Evolutionary conservation across 805 yeast genomes (phyloP), one percentile per base, ranked within the genome.

Genomic region (Cyberlindnera japonica): DNA sequence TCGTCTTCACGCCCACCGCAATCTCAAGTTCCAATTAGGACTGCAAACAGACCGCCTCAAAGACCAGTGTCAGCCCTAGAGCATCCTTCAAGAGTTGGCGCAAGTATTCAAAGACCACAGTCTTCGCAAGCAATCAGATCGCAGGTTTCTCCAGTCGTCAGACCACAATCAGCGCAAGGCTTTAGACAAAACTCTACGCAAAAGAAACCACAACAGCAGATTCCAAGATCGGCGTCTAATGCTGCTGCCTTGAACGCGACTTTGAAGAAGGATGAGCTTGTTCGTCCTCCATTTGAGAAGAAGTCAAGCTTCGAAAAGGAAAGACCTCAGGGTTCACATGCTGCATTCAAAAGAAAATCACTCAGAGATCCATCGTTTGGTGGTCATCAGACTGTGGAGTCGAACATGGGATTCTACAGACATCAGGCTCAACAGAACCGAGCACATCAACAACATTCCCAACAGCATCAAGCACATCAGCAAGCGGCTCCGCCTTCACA

Each of bases 301-400:
- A 41, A 50, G 37, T 80, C 88, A 0, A 79, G 87, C 27, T 81
- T 75, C 54, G 79, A 75, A 48, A 79, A 74, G 51, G 67, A 50
- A 36, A 53, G 68, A 50, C 48, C 59, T 13, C 49, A 49, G 11
- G 59, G 57, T 13, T 49, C 56, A 2, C 55, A 57, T 41, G 57
- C 62, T 15, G 72, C 67, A 11, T 65, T 65, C 48, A 66, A 65
- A 38, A 65, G 57, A 47, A 47, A 55, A 45, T 62, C 69, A 0
- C 34, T 64, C 33, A 56, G 70, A 54, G 64, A 57, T 28, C 64
- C 62, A 21, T 41, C 58, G 2, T 38, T 50, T 21, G 44, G 47
- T 13, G 38, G 45, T 2, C 37, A 44, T 17, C 41, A 53, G 3
- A 40, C 22, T 14, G 45, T 45, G 14, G 63, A 54, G 15, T 50